These are phyloP conservation scores for Crithidia mellificae DNA, from an alignment of 208 protist genomes.

Conservation along the genomic window DNA sequence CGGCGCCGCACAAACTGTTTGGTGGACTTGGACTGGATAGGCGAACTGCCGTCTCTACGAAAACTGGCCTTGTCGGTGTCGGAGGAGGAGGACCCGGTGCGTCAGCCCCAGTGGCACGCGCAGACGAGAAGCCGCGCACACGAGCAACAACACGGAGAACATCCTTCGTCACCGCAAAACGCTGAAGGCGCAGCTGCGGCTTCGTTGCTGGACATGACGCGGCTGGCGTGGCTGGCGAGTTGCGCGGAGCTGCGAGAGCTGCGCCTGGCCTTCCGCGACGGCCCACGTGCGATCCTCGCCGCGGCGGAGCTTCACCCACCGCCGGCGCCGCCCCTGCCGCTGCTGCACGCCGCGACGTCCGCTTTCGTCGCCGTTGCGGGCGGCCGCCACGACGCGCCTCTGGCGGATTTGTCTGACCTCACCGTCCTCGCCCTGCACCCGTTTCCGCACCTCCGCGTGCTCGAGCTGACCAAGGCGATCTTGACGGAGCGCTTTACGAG, in stretches of 20 bases:
- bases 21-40: constrained; percentile 11
- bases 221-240: constrained; percentile 16
- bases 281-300: neutral
- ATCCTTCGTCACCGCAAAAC: too few relatives aligned
- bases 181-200: neutral
- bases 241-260: constrained; percentile 17
- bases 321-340: neutral
- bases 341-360: neutral
- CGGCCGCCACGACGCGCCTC: neutral
- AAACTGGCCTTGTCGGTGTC: neutral
- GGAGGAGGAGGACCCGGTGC: constrained; percentile 4
- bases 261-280: constrained; percentile 18
- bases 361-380: neutral
- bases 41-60: neutral
- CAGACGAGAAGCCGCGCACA: neutral
- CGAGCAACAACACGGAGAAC: neutral
- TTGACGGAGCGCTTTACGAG: constrained; percentile 15
- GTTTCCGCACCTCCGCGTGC: constrained; percentile 2
- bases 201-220: neutral
- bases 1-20: constrained; percentile 3
- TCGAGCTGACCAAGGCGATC: neutral
- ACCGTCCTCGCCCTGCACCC: neutral
- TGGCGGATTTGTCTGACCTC: neutral
- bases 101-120: neutral
- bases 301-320: neutral